Conservation (phyloP, 2,329 filamentous ascomycete species). For the Aspergillus pseudoviridinutans region DNA sequence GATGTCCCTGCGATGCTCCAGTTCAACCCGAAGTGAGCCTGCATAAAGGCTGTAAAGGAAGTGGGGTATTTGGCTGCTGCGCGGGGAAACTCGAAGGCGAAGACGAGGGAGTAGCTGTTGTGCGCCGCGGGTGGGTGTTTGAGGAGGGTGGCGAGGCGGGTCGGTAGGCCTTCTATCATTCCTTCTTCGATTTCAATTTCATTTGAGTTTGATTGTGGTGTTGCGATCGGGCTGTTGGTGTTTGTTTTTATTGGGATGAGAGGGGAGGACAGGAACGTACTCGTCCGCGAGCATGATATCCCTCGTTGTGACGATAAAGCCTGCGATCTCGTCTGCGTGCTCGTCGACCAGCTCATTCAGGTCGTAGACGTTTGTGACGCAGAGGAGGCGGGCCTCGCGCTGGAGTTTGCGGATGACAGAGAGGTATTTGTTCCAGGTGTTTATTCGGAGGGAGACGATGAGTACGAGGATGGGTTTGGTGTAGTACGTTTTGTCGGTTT, state of each 20-base stretch:
- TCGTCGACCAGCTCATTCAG: constrained; percentile 1
- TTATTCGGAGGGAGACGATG: not conserved
- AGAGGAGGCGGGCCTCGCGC: constrained; percentile 6
- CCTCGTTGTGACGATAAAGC: constrained; percentile 8
- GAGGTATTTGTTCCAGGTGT: constrained; percentile 1
- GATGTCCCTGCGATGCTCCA: too few relatives aligned
- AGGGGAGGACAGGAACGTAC: too few relatives aligned
- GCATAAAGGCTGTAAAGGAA: constrained; percentile 5
- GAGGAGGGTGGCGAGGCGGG: not conserved
- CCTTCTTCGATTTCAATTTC: too few relatives aligned
- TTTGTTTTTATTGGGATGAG: too few relatives aligned
- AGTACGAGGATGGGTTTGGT: constrained; percentile 1
- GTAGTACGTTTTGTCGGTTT: not conserved
- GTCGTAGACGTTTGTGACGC: not conserved
- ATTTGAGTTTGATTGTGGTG: too few relatives aligned
- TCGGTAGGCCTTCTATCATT: not conserved
- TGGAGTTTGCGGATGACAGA: constrained; percentile 4
- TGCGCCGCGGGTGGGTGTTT: not conserved
- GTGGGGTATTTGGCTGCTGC: constrained; percentile 3
- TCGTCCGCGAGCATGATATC: constrained; percentile 5
- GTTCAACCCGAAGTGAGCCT: not conserved
- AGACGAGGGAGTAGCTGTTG: constrained; percentile 4
- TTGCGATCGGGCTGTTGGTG: too few relatives aligned
- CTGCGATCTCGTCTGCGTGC: constrained; percentile 4
- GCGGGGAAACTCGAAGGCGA: constrained; percentile 11